A percentile compares a stretch with the other conserved stretches of the same genome.
Conservation (phyloP, 495 filamentous ascomycete species). For the Elasticomyces elasticus region DNA sequence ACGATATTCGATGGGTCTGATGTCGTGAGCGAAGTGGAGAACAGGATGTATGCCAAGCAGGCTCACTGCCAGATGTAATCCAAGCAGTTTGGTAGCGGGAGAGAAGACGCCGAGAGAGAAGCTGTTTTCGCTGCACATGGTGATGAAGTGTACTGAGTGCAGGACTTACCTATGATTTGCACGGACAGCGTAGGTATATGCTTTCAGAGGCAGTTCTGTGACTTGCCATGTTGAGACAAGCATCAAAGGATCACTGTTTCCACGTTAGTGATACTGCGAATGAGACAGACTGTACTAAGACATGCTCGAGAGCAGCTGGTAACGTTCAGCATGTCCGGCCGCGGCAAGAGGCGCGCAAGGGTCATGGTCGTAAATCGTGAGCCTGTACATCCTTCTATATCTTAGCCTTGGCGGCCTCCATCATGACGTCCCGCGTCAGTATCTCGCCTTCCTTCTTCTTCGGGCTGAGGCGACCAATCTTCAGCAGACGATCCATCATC, state of each 20-base stretch:
- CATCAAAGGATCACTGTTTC: too few relatives aligned
- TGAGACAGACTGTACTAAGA: not conserved
- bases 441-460: slow-evolving; percentile 44
- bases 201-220: not conserved
- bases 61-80: too few relatives aligned
- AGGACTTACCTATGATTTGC: not conserved
- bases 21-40: not conserved
- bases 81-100: too few relatives aligned
- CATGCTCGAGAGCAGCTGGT: too few relatives aligned
- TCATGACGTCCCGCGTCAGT: slow-evolving; percentile 49
- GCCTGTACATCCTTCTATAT: not conserved
- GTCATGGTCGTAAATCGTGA: not conserved
- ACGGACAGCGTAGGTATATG: too few relatives aligned
- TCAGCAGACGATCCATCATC: slow-evolving; percentile 53
- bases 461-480: slow-evolving; percentile 50
- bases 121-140: too few relatives aligned
- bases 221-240: too few relatives aligned
- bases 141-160: too few relatives aligned
- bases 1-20: not conserved
- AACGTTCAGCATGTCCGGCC: too few relatives aligned
- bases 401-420: slow-evolving; percentile 47
- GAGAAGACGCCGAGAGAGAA: too few relatives aligned
- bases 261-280: too few relatives aligned
- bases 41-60: not conserved
- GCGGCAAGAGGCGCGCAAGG: too few relatives aligned